Conservation (phyloP, 1,284 basidiomycete genomes). For the Heterobasidion occidentale region DNA sequence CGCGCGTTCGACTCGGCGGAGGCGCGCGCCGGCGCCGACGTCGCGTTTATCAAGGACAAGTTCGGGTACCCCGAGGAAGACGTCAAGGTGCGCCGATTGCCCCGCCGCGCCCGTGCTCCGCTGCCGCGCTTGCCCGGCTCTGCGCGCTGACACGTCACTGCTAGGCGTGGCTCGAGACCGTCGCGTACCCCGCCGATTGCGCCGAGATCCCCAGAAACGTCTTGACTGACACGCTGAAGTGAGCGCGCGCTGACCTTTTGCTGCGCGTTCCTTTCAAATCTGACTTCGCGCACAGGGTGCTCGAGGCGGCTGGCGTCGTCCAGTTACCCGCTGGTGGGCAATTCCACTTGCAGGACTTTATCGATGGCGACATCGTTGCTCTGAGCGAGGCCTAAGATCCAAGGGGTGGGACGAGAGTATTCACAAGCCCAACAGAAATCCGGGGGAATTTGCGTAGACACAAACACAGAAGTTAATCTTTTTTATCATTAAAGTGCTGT, state of each 20-base stretch:
- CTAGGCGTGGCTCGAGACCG: conserved; percentile 77
- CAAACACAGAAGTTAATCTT: no score
- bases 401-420: not conserved
- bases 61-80: conserved; percentile 82
- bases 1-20: conserved; percentile 59
- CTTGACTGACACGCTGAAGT: conserved; percentile 66
- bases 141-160: not conserved
- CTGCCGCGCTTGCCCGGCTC: conserved; percentile 13
- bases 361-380: conserved; percentile 45
- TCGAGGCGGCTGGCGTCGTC: conserved; percentile 73
- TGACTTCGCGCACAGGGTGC: conserved; percentile 34
- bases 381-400: not conserved
- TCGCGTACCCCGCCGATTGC: conserved; percentile 68
- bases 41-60: conserved; percentile 69
- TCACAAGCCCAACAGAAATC: no score
- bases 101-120: not conserved
- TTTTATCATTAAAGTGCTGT: no score
- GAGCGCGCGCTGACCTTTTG: conserved; percentile 17
- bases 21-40: conserved; percentile 50
- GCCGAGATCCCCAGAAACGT: conserved; percentile 53
- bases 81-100: conserved; percentile 42
- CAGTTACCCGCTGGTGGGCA: conserved; percentile 42
- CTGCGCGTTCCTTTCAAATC: not conserved
- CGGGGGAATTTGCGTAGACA: no score
- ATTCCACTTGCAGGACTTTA: conserved; percentile 56